These are phyloP conservation scores for Linaria vulgaris DNA, from an alignment of 257 asterid genomes.

Conservation along the genomic window DNA sequence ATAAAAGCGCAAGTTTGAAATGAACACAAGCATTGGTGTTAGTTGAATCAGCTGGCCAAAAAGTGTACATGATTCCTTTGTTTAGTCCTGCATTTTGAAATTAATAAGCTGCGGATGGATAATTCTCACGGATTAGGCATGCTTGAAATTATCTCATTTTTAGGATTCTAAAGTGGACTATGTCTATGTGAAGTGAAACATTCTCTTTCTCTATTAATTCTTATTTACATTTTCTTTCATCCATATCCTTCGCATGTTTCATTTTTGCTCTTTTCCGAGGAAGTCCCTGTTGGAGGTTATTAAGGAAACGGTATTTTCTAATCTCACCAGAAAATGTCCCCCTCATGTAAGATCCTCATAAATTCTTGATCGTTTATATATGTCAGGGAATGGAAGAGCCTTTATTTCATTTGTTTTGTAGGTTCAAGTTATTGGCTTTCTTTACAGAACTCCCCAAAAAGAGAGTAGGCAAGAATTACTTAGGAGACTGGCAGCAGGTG, in stretches of 20 bases:
- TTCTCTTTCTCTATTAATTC: neutral
- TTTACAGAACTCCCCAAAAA: slow-evolving; percentile 86
- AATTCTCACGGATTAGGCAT: too few species aligned
- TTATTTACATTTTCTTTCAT: slow-evolving; percentile 5
- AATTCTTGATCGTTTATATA: slow-evolving; percentile 5
- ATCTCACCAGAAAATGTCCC: slow-evolving; percentile 90
- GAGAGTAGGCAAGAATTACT: slow-evolving; percentile 91
- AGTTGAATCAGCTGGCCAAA: too few species aligned
- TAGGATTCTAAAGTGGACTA: too few species aligned
- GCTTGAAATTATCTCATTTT: too few species aligned
- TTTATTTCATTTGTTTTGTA: slow-evolving; percentile 32
- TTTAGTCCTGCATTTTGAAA: too few species aligned
- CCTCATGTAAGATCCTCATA: slow-evolving; percentile 72
- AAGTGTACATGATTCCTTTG: too few species aligned
- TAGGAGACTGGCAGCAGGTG: slow-evolving; percentile 96
- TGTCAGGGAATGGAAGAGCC: slow-evolving; percentile 19
- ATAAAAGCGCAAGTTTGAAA: too few species aligned
- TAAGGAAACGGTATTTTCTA: slow-evolving; percentile 93
- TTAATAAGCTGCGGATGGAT: too few species aligned
- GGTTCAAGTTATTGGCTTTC: slow-evolving; percentile 98
- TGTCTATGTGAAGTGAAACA: too few species aligned
- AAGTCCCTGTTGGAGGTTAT: slow-evolving; percentile 88
- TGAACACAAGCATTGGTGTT: too few species aligned
- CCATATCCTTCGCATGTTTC: slow-evolving; percentile 21
- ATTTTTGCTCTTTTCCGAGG: slow-evolving; percentile 52